phyloP scores from a whole-genome alignment of 257 asterid genomes.

The Ocimum tenuiflorum region DNA sequence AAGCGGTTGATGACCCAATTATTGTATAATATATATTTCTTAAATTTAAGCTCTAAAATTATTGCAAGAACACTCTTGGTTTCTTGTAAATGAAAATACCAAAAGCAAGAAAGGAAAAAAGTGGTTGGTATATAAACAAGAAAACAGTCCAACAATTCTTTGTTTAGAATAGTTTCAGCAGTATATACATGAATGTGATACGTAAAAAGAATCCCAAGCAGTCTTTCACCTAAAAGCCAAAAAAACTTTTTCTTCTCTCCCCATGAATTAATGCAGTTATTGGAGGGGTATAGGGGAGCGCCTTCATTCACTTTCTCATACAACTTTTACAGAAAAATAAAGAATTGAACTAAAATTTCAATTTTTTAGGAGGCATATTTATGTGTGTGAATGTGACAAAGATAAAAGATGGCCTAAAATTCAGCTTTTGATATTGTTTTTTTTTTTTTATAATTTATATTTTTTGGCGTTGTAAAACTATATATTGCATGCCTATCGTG shows the following conservation, averaged over 20 bases:
- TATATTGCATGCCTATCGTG: no score
- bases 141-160: no score
- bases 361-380: no score
- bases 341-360: neutral
- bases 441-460: neutral
- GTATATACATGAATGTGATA: neutral
- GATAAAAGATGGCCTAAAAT: constrained; percentile 29
- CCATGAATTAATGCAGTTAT: constrained; percentile 22
- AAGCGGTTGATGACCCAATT: no score
- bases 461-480: neutral
- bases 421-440: constrained; percentile 35
- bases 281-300: constrained; percentile 47
- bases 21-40: no score
- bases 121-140: no score
- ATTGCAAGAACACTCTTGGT: no score
- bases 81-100: no score
- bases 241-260: constrained; percentile 23
- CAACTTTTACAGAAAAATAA: neutral
- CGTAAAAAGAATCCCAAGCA: constrained; percentile 51
- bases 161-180: no score
- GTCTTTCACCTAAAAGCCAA: constrained; percentile 30
- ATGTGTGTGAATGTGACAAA: constrained; percentile 25
- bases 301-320: constrained; percentile 20
- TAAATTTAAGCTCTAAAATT: no score
- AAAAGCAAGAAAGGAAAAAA: no score